Evolutionary conservation across 306 rosid genomes (phyloP).

Genomic region (Alnus rubra): DNA sequence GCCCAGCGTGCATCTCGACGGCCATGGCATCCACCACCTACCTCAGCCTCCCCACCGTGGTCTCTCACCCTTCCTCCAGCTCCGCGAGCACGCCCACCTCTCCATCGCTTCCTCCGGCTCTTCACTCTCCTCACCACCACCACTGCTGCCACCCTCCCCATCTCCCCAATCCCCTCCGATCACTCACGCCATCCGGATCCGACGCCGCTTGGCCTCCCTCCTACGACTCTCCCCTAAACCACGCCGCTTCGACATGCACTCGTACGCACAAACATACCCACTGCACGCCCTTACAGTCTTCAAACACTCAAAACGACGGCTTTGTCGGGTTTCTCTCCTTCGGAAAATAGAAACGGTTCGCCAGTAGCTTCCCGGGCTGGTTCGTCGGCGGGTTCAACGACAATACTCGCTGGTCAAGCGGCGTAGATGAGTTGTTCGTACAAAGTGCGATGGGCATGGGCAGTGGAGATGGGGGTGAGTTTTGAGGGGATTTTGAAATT

Average conservation of each 20-base stretch:
- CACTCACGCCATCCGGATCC: constrained; percentile 49
- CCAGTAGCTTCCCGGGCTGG: constrained; percentile 4
- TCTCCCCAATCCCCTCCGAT: constrained; percentile 38
- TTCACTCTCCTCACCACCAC: constrained; percentile 68
- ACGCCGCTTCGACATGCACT: constrained; percentile 73
- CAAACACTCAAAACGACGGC: not conserved
- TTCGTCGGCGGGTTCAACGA: constrained; percentile 20
- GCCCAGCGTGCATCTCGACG: too few relatives aligned
- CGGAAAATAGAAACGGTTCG: not conserved
- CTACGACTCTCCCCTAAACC: constrained; percentile 47
- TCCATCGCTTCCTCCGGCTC: constrained; percentile 75
- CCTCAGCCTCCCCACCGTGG: too few relatives aligned
- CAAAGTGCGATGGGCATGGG: too few relatives aligned
- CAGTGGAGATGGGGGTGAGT: too few relatives aligned
- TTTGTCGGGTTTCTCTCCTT: not conserved
- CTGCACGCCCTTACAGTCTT: not conserved
- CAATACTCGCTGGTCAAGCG: constrained; percentile 40
- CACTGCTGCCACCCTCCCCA: constrained; percentile 84
- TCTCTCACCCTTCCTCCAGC: constrained; percentile 71
- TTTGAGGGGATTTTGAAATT: too few relatives aligned
- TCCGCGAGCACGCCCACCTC: constrained; percentile 65
- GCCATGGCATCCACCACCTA: too few relatives aligned
- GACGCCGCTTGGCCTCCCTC: constrained; percentile 44
- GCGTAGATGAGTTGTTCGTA: constrained; percentile 14
- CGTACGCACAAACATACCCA: not conserved